These are phyloP conservation scores for Blastomyces silverae DNA, from an alignment of 2,329 filamentous ascomycete species.

Conservation along the genomic window DNA sequence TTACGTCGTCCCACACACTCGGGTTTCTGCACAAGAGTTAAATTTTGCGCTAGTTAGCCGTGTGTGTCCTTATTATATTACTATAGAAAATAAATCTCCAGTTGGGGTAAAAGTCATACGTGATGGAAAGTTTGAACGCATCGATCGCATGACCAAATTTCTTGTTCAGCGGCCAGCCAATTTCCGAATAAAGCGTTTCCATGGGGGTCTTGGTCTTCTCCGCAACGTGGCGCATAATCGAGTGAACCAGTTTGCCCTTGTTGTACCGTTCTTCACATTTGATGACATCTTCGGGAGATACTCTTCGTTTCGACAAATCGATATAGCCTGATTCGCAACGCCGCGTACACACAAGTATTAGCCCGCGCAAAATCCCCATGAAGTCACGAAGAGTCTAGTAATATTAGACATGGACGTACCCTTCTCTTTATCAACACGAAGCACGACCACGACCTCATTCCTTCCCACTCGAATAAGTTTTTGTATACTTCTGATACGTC, in stretches of 20 bases:
- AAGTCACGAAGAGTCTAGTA: too few relatives aligned
- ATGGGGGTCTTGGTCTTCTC: constrained; percentile 96
- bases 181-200: constrained; percentile 85
- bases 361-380: not conserved
- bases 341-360: constrained; percentile 6
- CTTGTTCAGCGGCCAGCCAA: constrained; percentile 96
- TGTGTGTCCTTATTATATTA: not conserved
- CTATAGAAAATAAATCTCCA: not conserved
- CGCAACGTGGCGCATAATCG: constrained; percentile 96
- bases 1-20: constrained; percentile 89
- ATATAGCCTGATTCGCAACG: constrained; percentile 63
- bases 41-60: not conserved
- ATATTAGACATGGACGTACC: constrained; percentile 46
- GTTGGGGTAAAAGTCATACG: constrained; percentile 46
- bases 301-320: constrained; percentile 95
- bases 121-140: constrained; percentile 98
- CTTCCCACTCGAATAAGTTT: constrained; percentile 97
- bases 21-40: constrained; percentile 58
- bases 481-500: constrained; percentile 97
- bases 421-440: constrained; percentile 99
- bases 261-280: constrained; percentile 99
- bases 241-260: constrained; percentile 99
- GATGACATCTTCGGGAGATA: constrained; percentile 93
- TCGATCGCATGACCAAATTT: constrained; percentile 96
- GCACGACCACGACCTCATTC: constrained; percentile 97